A percentile compares a stretch with the other conserved stretches of the same genome.
Conservation (phyloP, 169 alveolate species). For the Amoebophrya sp. region DNA sequence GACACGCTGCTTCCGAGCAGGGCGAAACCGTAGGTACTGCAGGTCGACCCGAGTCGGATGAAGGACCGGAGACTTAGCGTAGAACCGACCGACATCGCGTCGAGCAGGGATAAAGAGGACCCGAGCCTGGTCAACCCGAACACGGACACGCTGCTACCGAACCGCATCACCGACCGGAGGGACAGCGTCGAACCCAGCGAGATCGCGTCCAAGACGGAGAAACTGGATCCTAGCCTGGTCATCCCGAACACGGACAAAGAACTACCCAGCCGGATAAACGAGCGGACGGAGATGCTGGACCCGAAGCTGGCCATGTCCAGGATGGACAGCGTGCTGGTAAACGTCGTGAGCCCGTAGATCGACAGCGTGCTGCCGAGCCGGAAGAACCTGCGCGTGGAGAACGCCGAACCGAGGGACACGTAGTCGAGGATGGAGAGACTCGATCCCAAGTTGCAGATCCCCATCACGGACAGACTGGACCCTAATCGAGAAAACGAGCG, state of each 20-base stretch:
- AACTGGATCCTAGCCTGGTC: background rate
- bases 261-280: conserved; percentile 7
- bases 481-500: conserved; percentile 24
- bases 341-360: background rate
- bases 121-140: conserved; percentile 25
- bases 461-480: background rate
- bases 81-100: background rate
- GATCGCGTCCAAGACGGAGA: background rate
- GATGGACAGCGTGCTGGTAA: background rate
- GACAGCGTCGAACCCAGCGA: conserved; percentile 17
- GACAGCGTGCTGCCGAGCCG: conserved; percentile 26
- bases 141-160: conserved; percentile 22
- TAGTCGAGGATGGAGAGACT: background rate
- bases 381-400: background rate
- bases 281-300: background rate
- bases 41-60: background rate
- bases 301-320: background rate
- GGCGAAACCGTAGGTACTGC: background rate
- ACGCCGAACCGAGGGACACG: conserved; percentile 12
- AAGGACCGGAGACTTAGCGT: background rate
- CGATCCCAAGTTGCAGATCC: conserved; percentile 10
- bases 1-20: background rate
- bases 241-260: background rate
- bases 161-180: conserved; percentile 27
- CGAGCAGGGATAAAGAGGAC: background rate